Conservation (phyloP, 2,329 filamentous ascomycete species). For the Pseudogymnoascus sp. region DNA sequence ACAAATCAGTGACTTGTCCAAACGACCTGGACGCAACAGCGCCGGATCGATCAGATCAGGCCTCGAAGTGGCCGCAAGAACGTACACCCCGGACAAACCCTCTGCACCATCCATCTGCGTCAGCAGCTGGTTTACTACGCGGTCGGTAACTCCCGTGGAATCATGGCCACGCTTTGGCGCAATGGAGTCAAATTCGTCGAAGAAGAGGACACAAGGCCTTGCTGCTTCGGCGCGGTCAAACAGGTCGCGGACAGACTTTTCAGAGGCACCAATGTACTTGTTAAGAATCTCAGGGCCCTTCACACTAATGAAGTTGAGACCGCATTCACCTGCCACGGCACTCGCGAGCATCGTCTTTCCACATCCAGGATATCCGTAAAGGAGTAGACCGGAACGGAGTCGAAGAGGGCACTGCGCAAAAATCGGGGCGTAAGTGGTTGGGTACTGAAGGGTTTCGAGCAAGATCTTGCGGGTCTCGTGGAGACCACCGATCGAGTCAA, state of each 20-base stretch:
- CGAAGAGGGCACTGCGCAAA: conserved; percentile 92
- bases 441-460: conserved; percentile 90
- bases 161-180: conserved; percentile 96
- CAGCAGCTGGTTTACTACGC: conserved; percentile 94
- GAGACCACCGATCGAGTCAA: conserved; percentile 84
- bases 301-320: conserved; percentile 95
- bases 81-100: conserved; percentile 88
- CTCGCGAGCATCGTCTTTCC: conserved; percentile 94
- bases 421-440: conserved; percentile 94
- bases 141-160: conserved; percentile 94
- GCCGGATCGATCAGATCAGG: conserved; percentile 96
- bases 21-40: conserved; percentile 76
- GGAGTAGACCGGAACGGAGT: conserved; percentile 81
- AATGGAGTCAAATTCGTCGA: conserved; percentile 97
- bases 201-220: conserved; percentile 90
- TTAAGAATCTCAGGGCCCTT: conserved; percentile 98
- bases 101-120: conserved; percentile 99
- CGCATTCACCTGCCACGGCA: conserved; percentile 95
- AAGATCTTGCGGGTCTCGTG: conserved; percentile 81
- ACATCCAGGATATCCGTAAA: conserved; percentile 93
- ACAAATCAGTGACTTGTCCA: conserved; percentile 90
- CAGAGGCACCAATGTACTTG: conserved; percentile 96
- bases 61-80: conserved; percentile 84
- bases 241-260: conserved; percentile 90
- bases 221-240: conserved; percentile 90